Conservation (phyloP, 768 basidiomycete genomes). For the Tylopilus intermedius region DNA sequence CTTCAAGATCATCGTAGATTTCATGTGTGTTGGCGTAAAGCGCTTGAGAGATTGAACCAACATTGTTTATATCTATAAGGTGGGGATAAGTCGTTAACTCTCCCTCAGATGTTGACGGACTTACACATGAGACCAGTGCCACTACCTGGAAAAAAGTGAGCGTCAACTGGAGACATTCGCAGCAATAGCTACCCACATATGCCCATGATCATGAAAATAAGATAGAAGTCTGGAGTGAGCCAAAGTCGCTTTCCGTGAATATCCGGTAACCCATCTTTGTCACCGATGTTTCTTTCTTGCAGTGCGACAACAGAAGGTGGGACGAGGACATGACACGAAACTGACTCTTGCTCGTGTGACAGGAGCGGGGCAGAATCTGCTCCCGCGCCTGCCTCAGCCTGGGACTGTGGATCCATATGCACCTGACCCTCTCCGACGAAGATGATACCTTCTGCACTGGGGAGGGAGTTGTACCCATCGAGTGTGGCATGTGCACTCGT, state of each 20-base stretch:
- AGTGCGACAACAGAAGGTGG: conserved; percentile 19
- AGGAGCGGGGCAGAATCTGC: conserved; percentile 21
- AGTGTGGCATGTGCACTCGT: conserved; percentile 16
- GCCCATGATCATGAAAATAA: conserved; percentile 51
- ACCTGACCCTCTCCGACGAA: conserved; percentile 22
- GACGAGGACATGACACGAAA: conserved; percentile 21
- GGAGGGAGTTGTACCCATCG: conserved; percentile 20
- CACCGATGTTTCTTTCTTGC: conserved; percentile 10
- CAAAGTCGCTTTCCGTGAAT: conserved; percentile 51
- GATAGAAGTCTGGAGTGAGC: conserved; percentile 55
- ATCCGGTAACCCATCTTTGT: conserved; percentile 40
- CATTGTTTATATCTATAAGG: conserved; percentile 72
- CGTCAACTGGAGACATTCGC: neutral
- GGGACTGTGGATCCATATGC: conserved; percentile 8
- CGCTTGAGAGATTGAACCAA: conserved; percentile 71
- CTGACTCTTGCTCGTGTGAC: conserved; percentile 13
- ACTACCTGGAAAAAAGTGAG: conserved; percentile 42
- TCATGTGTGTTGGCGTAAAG: conserved; percentile 57
- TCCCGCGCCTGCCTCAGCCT: conserved; percentile 15
- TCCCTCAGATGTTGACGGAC: conserved; percentile 15
- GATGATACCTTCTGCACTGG: conserved; percentile 15
- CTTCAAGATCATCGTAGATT: conserved; percentile 60
- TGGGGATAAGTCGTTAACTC: neutral
- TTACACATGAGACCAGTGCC: conserved; percentile 76
- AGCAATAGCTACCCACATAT: conserved; percentile 41